phyloP scores from a whole-genome alignment of 129 eudicot species.

The Chrysanthemum lavandulifolium region DNA sequence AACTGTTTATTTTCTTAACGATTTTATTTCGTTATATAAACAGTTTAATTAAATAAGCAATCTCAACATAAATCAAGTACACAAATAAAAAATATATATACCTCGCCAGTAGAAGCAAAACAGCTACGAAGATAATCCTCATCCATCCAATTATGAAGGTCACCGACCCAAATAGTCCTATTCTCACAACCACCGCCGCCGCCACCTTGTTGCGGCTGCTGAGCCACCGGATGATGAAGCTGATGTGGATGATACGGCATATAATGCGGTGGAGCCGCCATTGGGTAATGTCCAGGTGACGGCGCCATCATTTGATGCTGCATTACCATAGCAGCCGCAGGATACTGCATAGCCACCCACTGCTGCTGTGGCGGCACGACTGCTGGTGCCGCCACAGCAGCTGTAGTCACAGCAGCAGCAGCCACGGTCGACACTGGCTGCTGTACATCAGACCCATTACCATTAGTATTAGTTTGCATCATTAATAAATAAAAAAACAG shows the following conservation, averaged over 20 bases:
- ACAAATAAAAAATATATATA: slow-evolving; percentile 2
- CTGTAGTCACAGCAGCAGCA: slow-evolving; percentile 19
- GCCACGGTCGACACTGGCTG: slow-evolving; percentile 22
- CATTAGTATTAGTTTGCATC: slow-evolving; percentile 50
- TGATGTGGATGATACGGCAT: slow-evolving; percentile 75
- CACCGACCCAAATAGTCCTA: slow-evolving; percentile 90
- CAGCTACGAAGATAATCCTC: slow-evolving; percentile 86
- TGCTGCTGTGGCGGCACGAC: slow-evolving; percentile 49
- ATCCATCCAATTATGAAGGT: slow-evolving; percentile 89
- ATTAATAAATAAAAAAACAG: not conserved
- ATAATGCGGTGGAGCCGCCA: slow-evolving; percentile 66
- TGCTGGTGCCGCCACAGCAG: slow-evolving; percentile 19
- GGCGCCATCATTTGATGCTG: slow-evolving; percentile 83
- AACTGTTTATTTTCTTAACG: no score
- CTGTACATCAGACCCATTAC: slow-evolving; percentile 37
- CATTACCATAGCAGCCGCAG: slow-evolving; percentile 85
- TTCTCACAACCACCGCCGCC: slow-evolving; percentile 54
- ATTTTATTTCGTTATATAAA: not conserved
- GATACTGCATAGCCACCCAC: slow-evolving; percentile 88
- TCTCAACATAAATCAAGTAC: not conserved
- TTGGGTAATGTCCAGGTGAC: slow-evolving; percentile 65
- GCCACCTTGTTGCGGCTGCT: slow-evolving; percentile 38
- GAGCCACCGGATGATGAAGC: slow-evolving; percentile 38
- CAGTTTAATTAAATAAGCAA: not conserved
- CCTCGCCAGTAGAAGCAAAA: slow-evolving; percentile 85